These are phyloP conservation scores for Ceratopteris richardii DNA, from an alignment of 75 land plant genomes.

Conservation along the genomic window DNA sequence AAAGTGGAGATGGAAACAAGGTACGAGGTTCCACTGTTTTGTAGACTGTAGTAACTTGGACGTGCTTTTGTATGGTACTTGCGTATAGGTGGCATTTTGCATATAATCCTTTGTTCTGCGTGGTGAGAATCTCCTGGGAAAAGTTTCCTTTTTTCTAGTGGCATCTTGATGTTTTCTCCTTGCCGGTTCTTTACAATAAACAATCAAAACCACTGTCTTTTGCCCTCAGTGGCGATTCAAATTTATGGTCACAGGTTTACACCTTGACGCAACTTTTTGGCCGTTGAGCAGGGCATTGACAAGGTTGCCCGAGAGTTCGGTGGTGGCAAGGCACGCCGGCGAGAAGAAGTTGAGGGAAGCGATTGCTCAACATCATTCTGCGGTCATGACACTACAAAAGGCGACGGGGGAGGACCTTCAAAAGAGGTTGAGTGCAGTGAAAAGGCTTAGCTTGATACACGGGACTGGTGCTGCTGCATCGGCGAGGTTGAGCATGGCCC, in stretches of 20 bases:
- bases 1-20: slow-evolving; percentile 49
- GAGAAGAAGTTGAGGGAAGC: slow-evolving; percentile 17
- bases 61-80: not conserved
- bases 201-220: too few species aligned
- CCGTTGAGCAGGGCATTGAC: slow-evolving; percentile 8
- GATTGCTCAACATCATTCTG: not conserved
- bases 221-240: too few species aligned
- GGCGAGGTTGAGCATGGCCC: not conserved
- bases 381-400: slow-evolving; percentile 1
- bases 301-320: slow-evolving; percentile 10
- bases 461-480: not conserved
- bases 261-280: too few species aligned
- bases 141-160: too few species aligned
- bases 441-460: slow-evolving; percentile 4
- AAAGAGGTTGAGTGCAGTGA: slow-evolving; percentile 6
- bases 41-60: not conserved
- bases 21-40: slow-evolving; percentile 18
- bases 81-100: too few species aligned
- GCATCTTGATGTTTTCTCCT: too few species aligned
- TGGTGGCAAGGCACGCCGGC: not conserved
- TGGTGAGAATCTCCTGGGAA: too few species aligned
- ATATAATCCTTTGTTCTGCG: too few species aligned
- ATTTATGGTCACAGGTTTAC: too few species aligned
- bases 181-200: too few species aligned
- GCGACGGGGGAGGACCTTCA: slow-evolving; percentile 12